Percentiles rank a stretch among this genome's conserved stretches.
phyloP scores from a whole-genome alignment of 148 eudicot genomes.

The Polygonum aviculare region DNA sequence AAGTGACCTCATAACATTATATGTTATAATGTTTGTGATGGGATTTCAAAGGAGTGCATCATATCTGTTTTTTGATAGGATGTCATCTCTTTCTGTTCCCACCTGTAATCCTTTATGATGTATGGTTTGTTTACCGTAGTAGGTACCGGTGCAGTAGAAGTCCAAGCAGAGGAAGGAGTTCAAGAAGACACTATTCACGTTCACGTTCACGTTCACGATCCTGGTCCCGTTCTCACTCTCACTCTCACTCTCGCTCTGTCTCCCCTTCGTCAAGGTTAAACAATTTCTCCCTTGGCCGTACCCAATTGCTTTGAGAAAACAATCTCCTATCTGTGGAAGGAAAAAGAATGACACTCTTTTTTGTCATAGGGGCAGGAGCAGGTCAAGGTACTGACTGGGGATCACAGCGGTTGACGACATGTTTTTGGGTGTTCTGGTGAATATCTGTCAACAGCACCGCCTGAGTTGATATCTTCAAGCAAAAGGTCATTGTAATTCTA shows the following conservation, averaged over 20 bases:
- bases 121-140: slow-evolving; percentile 30
- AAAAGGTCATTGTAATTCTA: not conserved
- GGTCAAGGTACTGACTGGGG: slow-evolving; percentile 41
- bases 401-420: not conserved
- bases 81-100: not conserved
- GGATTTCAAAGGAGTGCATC: not conserved
- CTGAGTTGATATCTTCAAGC: not conserved
- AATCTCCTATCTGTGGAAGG: not conserved
- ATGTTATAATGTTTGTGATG: not conserved
- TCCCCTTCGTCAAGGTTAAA: slow-evolving; percentile 64
- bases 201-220: slow-evolving; percentile 39
- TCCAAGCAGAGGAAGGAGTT: slow-evolving; percentile 69
- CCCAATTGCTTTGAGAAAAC: not conserved
- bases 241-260: slow-evolving; percentile 39
- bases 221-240: slow-evolving; percentile 27
- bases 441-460: not conserved
- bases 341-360: slow-evolving; percentile 7
- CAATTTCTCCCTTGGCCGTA: not conserved
- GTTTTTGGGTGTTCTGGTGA: not conserved
- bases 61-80: not conserved
- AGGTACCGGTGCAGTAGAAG: slow-evolving; percentile 73
- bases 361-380: slow-evolving; percentile 40
- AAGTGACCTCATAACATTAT: not conserved
- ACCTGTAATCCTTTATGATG: not conserved
- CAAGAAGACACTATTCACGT: slow-evolving; percentile 50